Percentiles rank a stretch among this genome's conserved stretches.
Conservation (phyloP, 2,329 filamentous ascomycete genomes). For the Claviceps purpurea region DNA sequence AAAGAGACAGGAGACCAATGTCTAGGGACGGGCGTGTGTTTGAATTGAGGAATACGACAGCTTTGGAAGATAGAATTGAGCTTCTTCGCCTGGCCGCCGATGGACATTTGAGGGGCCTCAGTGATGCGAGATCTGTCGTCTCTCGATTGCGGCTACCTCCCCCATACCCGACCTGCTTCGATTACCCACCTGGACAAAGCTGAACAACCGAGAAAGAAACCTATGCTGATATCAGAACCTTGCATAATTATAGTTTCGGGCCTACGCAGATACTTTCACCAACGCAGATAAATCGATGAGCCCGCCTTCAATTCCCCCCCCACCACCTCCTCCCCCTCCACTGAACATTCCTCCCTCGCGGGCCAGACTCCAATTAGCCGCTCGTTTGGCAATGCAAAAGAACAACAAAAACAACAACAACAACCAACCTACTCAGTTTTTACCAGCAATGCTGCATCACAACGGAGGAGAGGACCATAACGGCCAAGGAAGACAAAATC, state of each 20-base stretch:
- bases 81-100: neutral
- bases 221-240: slow-evolving; percentile 1
- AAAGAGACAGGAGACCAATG: neutral
- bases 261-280: slow-evolving; percentile 43
- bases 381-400: slow-evolving; percentile 63
- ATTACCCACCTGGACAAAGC: slow-evolving; percentile 1
- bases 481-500: neutral
- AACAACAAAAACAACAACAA: slow-evolving; percentile 32
- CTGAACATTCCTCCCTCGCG: slow-evolving; percentile 78
- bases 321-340: slow-evolving; percentile 58
- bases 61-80: neutral
- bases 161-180: slow-evolving; percentile 7
- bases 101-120: neutral
- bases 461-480: slow-evolving; percentile 21
- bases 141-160: slow-evolving; percentile 1
- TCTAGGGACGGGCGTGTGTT: neutral
- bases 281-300: slow-evolving; percentile 32
- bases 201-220: slow-evolving; percentile 10
- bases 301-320: slow-evolving; percentile 45
- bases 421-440: slow-evolving; percentile 30
- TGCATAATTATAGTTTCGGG: slow-evolving; percentile 35
- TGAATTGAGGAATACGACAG: neutral
- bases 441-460: slow-evolving; percentile 26
- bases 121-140: slow-evolving; percentile 1
- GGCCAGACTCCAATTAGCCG: slow-evolving; percentile 80